phyloP scores from a whole-genome alignment of 805 yeast genomes.

The Wickerhamomyces queroliae region DNA sequence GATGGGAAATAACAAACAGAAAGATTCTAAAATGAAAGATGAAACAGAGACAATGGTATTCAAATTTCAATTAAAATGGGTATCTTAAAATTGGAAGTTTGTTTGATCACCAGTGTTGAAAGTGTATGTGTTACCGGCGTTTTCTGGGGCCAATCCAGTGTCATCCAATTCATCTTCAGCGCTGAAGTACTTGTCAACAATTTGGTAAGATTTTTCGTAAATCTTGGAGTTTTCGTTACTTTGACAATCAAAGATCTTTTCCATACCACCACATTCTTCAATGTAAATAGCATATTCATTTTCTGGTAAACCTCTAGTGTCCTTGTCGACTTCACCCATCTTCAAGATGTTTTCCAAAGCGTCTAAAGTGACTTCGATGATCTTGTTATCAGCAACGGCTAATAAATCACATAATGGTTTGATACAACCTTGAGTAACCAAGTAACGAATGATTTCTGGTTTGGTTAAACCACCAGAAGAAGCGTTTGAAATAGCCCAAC shows the following conservation, averaged over 20 bases:
- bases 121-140: slow-evolving; percentile 79
- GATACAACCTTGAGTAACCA: slow-evolving; percentile 93
- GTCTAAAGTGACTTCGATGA: slow-evolving; percentile 91
- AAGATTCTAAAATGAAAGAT: not conserved
- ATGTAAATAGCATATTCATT: slow-evolving; percentile 88
- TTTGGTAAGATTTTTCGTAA: slow-evolving; percentile 83
- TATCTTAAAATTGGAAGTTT: slow-evolving; percentile 17
- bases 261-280: slow-evolving; percentile 99
- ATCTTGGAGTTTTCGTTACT: slow-evolving; percentile 86
- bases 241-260: slow-evolving; percentile 91
- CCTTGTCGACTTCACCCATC: slow-evolving; percentile 92
- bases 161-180: slow-evolving; percentile 73
- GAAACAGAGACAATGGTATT: not conserved
- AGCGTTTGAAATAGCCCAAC: slow-evolving; percentile 99
- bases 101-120: slow-evolving; percentile 68
- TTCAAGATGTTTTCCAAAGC: slow-evolving; percentile 90
- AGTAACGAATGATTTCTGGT: slow-evolving; percentile 90
- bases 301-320: slow-evolving; percentile 56
- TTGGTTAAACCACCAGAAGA: slow-evolving; percentile 89
- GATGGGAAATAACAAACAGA: not conserved
- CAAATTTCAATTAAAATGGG: not conserved
- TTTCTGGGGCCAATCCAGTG: slow-evolving; percentile 72
- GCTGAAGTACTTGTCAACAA: slow-evolving; percentile 87
- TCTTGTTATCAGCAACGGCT: slow-evolving; percentile 82
- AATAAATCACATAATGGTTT: slow-evolving; percentile 94